Evolutionary conservation across 2,329 filamentous ascomycete species (phyloP), one percentile per base, ranked within the genome.

Genomic region (Nothopassalora personata): DNA sequence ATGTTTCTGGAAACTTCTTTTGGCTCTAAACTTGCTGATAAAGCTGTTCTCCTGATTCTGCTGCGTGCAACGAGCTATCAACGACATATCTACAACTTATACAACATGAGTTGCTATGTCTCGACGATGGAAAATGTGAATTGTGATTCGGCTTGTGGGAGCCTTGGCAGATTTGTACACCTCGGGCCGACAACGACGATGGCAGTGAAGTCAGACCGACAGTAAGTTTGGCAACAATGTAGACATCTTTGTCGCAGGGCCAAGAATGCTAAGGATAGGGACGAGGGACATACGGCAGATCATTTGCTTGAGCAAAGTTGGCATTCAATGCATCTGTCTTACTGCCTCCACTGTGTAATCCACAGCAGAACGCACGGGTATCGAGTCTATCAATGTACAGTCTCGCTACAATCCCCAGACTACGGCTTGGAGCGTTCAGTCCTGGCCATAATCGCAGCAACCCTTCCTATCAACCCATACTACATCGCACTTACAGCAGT

Each of bases 401-500:
- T 34, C 49, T 30, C 49, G 27, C 49, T 28, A 6, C 8, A 34
- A 10, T n/a, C n/a, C 18, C 23, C 46, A 27, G 10, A 8, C n/a
- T 30, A 51, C 18, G 49, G 49, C 49, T 51, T 51, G 5, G 11
- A 27, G 19, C 33, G 34, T 28, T 57, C 54, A 31, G 54, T 57
- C 18, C 54, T 57, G 18, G 8, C 34, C 49, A 34, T 51, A 3
- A 18, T 51, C 49, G n/a, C 28, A 34, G 49, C 49, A 30, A 13
- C 43, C n/a, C 10, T n/a, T 31, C 8, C 13, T 15, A 45, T 31
- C 30, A 46, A 31, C 34, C 53, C 39, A 11, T 31, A 19, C 45
- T 18, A 28, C 47, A 13, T 49, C 18, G 11, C 23, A 53, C 60
- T 65, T 79, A 88, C 68, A 88, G 77, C 58, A 86, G 76, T 60